Base-by-base conservation (phyloP, 1,139 yeast genomes). In the Debaryomyces sp. region DNA sequence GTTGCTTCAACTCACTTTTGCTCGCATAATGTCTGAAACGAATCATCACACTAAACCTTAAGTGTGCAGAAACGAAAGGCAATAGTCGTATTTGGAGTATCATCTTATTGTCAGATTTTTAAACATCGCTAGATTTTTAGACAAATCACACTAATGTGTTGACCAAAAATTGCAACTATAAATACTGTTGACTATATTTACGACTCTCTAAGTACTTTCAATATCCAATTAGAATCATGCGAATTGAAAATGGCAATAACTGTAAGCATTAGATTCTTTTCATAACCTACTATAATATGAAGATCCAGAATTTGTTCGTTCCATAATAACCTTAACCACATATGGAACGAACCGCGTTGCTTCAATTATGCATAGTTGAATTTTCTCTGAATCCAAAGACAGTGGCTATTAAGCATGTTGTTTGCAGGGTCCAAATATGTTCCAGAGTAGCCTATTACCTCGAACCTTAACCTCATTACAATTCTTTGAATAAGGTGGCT, bases 1-100 rank as follows among this genome's bases (percentile, higher is more conserved):
- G 24, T 8, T 34, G 39, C 45, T 24, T 42, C 40, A 24, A 18
- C 30, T 34, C 24, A 35, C 45, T 23, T 42, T 18, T 21, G 30
- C 24, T 32, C 35, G 4, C 45, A 34, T 17, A 26, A 18, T 22
- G 35, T 27, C 42, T 18, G 24, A n/a, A 3, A 29, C 5, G 10
- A 12, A 13, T 27, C 17, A 27, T 39, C 24, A 12, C 10, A 5
- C 23, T 27, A 10, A 26, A 39, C 22, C 12, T 39, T n/a, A n/a
- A n/a, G n/a, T n/a, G 12, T 18, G 10, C 26, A 21, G 38, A 21
- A 21, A 35, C 26, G 38, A 35, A 32, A 21, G 15, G 38, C 38
- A 4, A 15, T 21, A 4, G 17, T 35, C 26, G 38, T 22, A 35
- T 35, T 35, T 35, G 26, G n/a, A 18, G 5, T 21, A 21, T n/a